Evolutionary conservation across 495 filamentous ascomycete genomes (phyloP).

Genomic region (Neurospora sp.): DNA sequence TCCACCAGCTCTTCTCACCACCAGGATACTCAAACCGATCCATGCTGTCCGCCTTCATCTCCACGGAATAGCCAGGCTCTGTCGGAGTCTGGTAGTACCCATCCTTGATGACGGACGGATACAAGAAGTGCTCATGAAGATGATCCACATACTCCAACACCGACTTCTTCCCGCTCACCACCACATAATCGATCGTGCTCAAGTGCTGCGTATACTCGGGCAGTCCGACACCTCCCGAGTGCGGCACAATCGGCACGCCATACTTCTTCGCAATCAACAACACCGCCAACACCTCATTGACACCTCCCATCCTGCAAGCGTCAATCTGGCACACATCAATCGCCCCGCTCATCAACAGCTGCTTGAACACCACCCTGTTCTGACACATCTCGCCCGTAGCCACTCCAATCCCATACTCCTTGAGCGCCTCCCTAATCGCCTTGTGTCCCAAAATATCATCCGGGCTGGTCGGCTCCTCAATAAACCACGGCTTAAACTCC

Average conservation of each 20-base stretch:
- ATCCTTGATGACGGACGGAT: constrained; percentile 69
- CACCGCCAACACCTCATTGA: constrained; percentile 91
- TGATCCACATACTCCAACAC: constrained; percentile 90
- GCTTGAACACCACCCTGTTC: constrained; percentile 91
- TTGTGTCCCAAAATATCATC: constrained; percentile 88
- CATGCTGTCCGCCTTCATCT: constrained; percentile 89
- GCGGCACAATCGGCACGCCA: constrained; percentile 74
- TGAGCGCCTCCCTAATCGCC: constrained; percentile 68
- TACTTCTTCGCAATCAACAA: constrained; percentile 83
- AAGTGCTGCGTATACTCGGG: constrained; percentile 94
- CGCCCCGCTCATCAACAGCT: constrained; percentile 66
- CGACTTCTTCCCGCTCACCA: constrained; percentile 68
- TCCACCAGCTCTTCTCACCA: constrained; percentile 76
- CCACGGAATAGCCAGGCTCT: constrained; percentile 77
- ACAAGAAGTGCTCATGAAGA: constrained; percentile 84
- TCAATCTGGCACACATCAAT: constrained; percentile 88
- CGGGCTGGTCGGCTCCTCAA: constrained; percentile 91
- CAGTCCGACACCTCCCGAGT: constrained; percentile 80
- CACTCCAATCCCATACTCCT: constrained; percentile 67
- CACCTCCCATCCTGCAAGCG: constrained; percentile 82
- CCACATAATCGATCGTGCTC: constrained; percentile 89
- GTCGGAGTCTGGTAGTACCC: constrained; percentile 82
- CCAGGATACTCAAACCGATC: constrained; percentile 66
- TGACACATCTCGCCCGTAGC: constrained; percentile 97
- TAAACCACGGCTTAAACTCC: constrained; percentile 91